phyloP scores from a whole-genome alignment of 768 basidiomycete species.

The Phlebiopsis flavidoalba region DNA sequence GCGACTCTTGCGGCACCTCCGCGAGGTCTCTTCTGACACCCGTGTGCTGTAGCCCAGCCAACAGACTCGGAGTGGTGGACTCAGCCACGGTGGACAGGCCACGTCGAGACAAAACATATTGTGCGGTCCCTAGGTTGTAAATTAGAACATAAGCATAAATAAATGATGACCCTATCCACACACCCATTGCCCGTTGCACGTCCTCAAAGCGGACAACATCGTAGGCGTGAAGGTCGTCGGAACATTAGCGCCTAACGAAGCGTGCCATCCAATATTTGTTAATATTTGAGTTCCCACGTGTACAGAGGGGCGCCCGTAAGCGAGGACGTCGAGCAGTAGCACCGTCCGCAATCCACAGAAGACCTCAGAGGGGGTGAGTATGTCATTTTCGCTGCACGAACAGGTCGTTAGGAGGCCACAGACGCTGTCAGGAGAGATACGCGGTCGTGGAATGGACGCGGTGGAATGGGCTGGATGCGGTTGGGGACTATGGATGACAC shows the following conservation, averaged over 20 bases:
- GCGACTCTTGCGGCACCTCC: background rate
- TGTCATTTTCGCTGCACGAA: slow-evolving; percentile 9
- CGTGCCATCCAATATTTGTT: slow-evolving; percentile 4
- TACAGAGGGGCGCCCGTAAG: background rate
- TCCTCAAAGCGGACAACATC: slow-evolving; percentile 22
- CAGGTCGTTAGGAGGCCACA: background rate
- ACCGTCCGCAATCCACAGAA: slow-evolving; percentile 15
- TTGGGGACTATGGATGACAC: slow-evolving; percentile 32
- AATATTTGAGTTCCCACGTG: slow-evolving; percentile 6
- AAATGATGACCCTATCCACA: background rate
- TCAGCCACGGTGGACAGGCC: background rate
- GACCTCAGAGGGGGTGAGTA: slow-evolving; percentile 35
- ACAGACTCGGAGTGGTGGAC: background rate
- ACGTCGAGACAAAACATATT: background rate
- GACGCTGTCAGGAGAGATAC: background rate
- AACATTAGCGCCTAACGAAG: slow-evolving; percentile 2
- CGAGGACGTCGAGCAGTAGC: slow-evolving; percentile 7
- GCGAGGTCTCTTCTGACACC: background rate
- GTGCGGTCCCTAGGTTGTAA: background rate
- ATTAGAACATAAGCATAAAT: background rate
- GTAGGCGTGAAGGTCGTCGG: background rate
- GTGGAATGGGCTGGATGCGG: slow-evolving; percentile 35
- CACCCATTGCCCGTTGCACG: slow-evolving; percentile 20
- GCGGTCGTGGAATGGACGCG: slow-evolving; percentile 5
- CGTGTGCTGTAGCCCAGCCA: background rate